Evolutionary conservation across 1,139 yeast species (phyloP).

Genomic region (Kluyveromyces sp.): DNA sequence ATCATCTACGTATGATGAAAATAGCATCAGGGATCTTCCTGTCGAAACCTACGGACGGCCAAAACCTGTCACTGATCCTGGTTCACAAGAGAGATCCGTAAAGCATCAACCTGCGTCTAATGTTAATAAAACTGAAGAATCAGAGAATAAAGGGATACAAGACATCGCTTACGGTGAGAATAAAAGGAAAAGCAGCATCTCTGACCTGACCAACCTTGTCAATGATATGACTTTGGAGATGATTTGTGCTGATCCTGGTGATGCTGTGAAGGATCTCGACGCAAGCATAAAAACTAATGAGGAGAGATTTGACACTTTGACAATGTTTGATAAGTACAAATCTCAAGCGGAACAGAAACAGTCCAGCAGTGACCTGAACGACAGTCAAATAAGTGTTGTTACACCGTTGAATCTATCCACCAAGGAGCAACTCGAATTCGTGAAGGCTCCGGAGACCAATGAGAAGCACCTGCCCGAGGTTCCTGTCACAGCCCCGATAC

Average conservation of each 20-base stretch:
- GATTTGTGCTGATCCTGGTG: constrained; percentile 15
- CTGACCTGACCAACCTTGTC: constrained; percentile 14
- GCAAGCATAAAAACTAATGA: constrained; percentile 12
- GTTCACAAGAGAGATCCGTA: constrained; percentile 5
- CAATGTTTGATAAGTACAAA: constrained; percentile 27
- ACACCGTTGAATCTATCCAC: constrained; percentile 18
- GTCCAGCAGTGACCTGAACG: constrained; percentile 10
- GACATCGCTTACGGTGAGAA: neutral
- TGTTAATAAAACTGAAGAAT: neutral
- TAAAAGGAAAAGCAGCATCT: neutral
- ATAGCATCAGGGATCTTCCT: constrained; percentile 5
- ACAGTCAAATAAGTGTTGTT: constrained; percentile 18
- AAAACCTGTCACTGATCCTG: constrained; percentile 14
- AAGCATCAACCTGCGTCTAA: neutral
- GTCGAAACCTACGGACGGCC: constrained; percentile 5
- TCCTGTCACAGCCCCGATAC: neutral
- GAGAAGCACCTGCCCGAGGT: constrained; percentile 1
- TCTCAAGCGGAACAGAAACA: constrained; percentile 12
- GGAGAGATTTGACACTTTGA: constrained; percentile 22
- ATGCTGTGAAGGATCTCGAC: constrained; percentile 13
- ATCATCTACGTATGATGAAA: constrained; percentile 8
- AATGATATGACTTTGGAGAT: constrained; percentile 31
- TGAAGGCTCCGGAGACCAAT: neutral
- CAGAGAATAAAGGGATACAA: neutral
- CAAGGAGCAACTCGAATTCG: constrained; percentile 3